Evolutionary conservation across 345 rosid genomes (phyloP), one percentile per base, ranked within the genome.

Genomic region (Salix brachista): DNA sequence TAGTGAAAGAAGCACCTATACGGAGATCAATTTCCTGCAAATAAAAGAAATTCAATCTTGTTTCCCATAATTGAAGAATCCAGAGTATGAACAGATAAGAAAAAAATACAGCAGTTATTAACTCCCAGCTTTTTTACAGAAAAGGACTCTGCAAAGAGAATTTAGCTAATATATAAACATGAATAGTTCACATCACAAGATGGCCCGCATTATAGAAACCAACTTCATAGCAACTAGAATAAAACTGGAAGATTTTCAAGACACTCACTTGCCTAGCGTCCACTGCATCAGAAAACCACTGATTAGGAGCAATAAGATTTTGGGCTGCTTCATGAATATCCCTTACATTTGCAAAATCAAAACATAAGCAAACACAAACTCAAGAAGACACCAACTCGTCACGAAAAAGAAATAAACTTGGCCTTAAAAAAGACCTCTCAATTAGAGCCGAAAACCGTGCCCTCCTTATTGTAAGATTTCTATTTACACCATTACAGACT

Each of bases 1-100:
- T 88, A 50, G 99, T 96, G 86, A 96, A 96, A 70, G 98, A 93
- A 84, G 98, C 97, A 81, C 98, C 99, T 77, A 96, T 92, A 11
- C 99, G 93, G 21, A 96, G 94, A 80, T 96, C 97, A 82, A 96
- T 93, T 84, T 96, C 98, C 99, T 96, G 81, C 70, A 74, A 70
- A 74, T 58, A 52, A 65, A 25, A 3, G 37, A 71, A 26, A 73
- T 34, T 62, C 48, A 26, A 67, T 25, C 60, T 74, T 8, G 4
- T 36, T 34, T 11, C 41, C 67, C 21, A 13, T 37, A 6, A 9
- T 44, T 8, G 36, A 16, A 13, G 60, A 41, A 52, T 42, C 46
- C 46, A 42, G 67, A 41, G 21, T 17, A 76, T 39, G 68, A 42
- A 41, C 44, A 41, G 44, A 42, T 68, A 50, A 37, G 13, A 36